phyloP scores from a whole-genome alignment of 2,329 filamentous ascomycete genomes.

The Apiospora malaysiana region DNA sequence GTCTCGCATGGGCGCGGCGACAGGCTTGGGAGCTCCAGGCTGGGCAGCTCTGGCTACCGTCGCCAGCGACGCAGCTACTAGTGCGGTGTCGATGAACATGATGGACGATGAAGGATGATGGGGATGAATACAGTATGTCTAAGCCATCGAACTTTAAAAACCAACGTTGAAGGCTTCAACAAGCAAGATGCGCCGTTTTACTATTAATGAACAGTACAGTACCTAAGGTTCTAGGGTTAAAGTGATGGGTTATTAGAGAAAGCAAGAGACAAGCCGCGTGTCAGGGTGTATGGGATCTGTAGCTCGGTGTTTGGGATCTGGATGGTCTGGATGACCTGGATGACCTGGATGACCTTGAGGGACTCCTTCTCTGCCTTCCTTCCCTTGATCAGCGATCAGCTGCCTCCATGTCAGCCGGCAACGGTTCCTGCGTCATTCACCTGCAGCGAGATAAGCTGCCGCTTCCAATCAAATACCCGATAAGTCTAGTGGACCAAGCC shows the following conservation, averaged over 20 bases:
- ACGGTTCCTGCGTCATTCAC: constrained; percentile 12
- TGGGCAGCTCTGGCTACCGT: constrained; percentile 62
- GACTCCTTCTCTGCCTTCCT: no score
- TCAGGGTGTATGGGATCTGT: background rate
- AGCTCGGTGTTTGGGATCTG: constrained; percentile 5
- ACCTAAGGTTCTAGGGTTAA: background rate
- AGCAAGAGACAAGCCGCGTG: background rate
- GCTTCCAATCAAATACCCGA: constrained; percentile 14
- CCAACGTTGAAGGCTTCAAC: background rate
- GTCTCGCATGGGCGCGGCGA: constrained; percentile 81
- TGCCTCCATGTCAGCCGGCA: background rate
- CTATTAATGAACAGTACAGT: background rate
- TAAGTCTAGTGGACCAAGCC: constrained; percentile 18
- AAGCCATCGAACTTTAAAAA: constrained; percentile 13
- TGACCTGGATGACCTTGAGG: background rate
- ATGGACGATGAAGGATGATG: constrained; percentile 24
- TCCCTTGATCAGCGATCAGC: background rate
- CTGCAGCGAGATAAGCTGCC: background rate
- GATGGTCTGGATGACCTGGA: no score
- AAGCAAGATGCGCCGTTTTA: background rate
- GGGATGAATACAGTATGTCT: constrained; percentile 14
- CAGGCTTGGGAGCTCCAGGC: constrained; percentile 78
- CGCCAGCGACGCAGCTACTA: constrained; percentile 48
- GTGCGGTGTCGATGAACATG: constrained; percentile 40
- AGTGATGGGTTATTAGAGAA: background rate